Evolutionary conservation across 768 basidiomycete species (phyloP), one percentile per base, ranked within the genome.

Genomic region (Kwoniella mangroviensis): DNA sequence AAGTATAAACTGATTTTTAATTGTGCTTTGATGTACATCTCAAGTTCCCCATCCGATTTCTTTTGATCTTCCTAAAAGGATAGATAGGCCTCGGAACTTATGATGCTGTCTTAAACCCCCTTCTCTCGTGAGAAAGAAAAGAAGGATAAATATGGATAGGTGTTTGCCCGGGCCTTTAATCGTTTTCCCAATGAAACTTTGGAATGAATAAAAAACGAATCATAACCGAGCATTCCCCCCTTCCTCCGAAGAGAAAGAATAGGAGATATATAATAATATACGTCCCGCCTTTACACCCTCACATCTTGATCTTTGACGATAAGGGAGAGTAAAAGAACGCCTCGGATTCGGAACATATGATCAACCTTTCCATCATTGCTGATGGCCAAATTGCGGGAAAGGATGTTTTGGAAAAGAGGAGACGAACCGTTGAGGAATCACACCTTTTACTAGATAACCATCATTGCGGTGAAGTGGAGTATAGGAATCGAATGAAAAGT

Each of bases 361-460:
- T 19, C 15, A 40, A 13, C 42, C 12, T 63, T 22, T 10, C 28
- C 43, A 10, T 43, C 56, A 26, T 17, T 41, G 45, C n/a, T 13
- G 9, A 49, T 34, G 19, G 49, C 40, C 21, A 19, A 26, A 54
- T 13, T 21, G 19, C 4, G 58, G 67, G 53, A 40, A 57, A 28
- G 49, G 34, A 66, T 22, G 42, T 22, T 13, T 60, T 22, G 34
- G 51, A 54, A 56, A 60, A 61, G 43, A 56, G 26, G 62, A 22
- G 28, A 21, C 19, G 22, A 55, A 61, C 59, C 66, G 15, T 17
- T 6, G 41, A 41, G 42, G 40, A 26, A 59, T 78, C 74, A 78
- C 76, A 78, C 76, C 76, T 78, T 78, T 78, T 78, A 78, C 76
- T 69, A 78, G 69, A 52, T 49, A 66, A 63, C 66, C 76, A 78